phyloP scores from a whole-genome alignment of 768 basidiomycete species.

The Rhodotorula diobovata region DNA sequence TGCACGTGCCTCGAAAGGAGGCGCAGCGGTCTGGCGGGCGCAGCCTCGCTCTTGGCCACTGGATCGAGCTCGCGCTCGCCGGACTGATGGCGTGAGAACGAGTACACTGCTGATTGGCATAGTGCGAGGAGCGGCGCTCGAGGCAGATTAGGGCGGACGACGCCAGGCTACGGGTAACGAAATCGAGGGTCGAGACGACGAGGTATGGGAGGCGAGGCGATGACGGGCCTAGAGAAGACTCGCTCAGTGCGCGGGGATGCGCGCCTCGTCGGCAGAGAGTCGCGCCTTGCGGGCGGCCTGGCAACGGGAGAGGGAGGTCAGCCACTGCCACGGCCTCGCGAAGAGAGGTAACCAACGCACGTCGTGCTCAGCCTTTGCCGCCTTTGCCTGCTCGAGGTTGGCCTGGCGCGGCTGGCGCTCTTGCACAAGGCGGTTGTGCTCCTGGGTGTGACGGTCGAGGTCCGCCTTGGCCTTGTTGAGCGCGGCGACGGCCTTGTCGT shows the following conservation, averaged over 20 bases:
- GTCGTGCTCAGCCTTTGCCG: slow-evolving; percentile 20
- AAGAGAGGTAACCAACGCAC: slow-evolving; percentile 3
- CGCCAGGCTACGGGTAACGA: not conserved
- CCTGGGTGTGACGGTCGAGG: slow-evolving; percentile 15
- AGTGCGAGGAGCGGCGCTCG: too few relatives aligned
- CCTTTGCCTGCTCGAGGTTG: slow-evolving; percentile 11
- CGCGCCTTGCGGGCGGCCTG: slow-evolving; percentile 14
- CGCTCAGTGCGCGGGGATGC: not conserved
- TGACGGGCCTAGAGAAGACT: not conserved
- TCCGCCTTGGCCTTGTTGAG: slow-evolving; percentile 30
- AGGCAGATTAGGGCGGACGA: not conserved
- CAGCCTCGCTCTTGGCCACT: too few relatives aligned
- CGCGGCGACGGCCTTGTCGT: slow-evolving; percentile 22
- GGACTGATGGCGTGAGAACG: too few relatives aligned
- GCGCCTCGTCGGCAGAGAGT: not conserved
- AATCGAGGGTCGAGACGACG: not conserved
- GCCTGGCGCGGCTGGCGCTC: slow-evolving; percentile 4
- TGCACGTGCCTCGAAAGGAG: too few relatives aligned
- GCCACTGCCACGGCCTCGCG: too few relatives aligned
- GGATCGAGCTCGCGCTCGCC: too few relatives aligned
- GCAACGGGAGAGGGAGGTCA: not conserved
- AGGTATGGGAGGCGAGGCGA: not conserved
- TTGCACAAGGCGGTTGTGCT: slow-evolving; percentile 3
- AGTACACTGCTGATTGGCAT: too few relatives aligned
- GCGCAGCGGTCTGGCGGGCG: too few relatives aligned